Conservation (phyloP, 495 filamentous ascomycete species). For the Penicillium paradoxum region DNA sequence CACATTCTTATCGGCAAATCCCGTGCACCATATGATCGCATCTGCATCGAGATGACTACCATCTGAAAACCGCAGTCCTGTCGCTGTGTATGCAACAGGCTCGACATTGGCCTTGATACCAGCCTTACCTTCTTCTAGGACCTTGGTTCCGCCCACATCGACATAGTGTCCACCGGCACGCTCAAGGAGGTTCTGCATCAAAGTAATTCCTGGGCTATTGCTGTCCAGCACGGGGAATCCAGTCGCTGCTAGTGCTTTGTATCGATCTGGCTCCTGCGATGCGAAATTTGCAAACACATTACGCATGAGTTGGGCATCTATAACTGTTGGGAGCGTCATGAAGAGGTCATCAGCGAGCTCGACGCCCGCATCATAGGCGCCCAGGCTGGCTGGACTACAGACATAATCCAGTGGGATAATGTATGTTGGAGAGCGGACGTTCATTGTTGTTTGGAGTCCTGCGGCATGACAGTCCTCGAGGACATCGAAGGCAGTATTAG, state of each 20-base stretch:
- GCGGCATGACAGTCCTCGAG: constrained; percentile 39
- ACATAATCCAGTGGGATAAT: constrained; percentile 26
- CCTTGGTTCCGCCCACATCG: constrained; percentile 32
- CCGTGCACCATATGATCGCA: too few relatives aligned
- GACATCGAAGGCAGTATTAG: constrained; percentile 46
- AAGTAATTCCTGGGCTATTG: constrained; percentile 1
- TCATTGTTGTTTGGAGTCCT: constrained; percentile 35
- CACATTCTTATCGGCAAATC: too few relatives aligned
- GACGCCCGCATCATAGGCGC: constrained; percentile 18
- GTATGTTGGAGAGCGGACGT: constrained; percentile 32
- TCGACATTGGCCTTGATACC: too few relatives aligned
- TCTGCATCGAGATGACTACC: too few relatives aligned
- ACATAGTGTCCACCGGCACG: constrained; percentile 38
- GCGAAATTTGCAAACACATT: constrained; percentile 9
- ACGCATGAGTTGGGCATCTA: constrained; percentile 15
- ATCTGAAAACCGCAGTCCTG: too few relatives aligned
- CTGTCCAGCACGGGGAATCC: constrained; percentile 23
- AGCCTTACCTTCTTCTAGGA: constrained; percentile 17
- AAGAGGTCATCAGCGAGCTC: constrained; percentile 16
- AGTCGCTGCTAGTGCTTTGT: constrained; percentile 10
- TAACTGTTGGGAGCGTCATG: constrained; percentile 8
- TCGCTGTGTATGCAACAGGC: too few relatives aligned
- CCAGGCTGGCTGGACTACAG: constrained; percentile 14
- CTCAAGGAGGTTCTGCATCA: constrained; percentile 22
- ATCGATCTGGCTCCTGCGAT: constrained; percentile 15